Evolutionary conservation across 2,329 filamentous ascomycete species (phyloP), one percentile per base, ranked within the genome.

Genomic region (Penicillium corylophilum): DNA sequence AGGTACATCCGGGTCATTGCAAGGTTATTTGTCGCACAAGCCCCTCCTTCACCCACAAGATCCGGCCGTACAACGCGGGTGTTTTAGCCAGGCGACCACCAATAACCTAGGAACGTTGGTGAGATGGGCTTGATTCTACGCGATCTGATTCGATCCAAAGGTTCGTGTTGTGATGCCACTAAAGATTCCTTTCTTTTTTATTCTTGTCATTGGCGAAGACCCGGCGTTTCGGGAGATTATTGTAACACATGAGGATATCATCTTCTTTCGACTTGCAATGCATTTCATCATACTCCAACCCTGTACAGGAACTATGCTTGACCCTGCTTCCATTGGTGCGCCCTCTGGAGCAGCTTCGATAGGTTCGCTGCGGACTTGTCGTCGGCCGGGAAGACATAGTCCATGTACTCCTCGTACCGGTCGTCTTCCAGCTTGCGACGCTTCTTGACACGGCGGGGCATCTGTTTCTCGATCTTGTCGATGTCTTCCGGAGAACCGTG

Each of bases 351-450:
- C 70, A 97, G 79, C 69, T 88, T 90, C 46, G 89, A 89, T 71
- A 96, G 77, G 64, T 89, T 92, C 61, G 88, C 88, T 50, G 88
- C 87, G 68, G 90, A 87, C 75, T 90, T 84, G 71, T 96, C 92
- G 76, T 97, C 94, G 4, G 90, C 91, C 1, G 94, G 94, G 83
- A 99, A 99, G 29, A 99, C 84, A 65, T 95, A 97, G 71, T 97
- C 94, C 75, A 94, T 84, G 72, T 96, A 97, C 76, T 99, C 94
- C 79, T 99, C 91, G 77, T 90, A 96, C 33, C 84, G 86, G 70
- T 94, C 92, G 73, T 96, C 93, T 69, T 95, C 92, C 71, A 96
- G 74, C 81, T 86, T 90, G 72, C 94, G 87, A 66, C 90, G 82
- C 80, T 94, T 93, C 85, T 96, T 97, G 67, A 90, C 89, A 74